Conservation (phyloP, 306 rosid species). For the Albizia julibrissin region DNA sequence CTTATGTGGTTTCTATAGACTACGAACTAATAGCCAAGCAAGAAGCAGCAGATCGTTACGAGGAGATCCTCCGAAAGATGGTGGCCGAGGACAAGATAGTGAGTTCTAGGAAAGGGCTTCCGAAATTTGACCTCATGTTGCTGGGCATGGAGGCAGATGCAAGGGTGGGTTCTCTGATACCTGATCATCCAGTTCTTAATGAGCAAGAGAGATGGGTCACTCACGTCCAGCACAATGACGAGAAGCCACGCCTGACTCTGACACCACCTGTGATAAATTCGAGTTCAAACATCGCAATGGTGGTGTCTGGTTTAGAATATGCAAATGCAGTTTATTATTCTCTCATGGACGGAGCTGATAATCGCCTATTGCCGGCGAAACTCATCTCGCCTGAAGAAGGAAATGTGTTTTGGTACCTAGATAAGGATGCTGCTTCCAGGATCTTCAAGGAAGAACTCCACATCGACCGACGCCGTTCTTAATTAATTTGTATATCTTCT, state of each 20-base stretch:
- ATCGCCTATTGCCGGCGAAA: neutral
- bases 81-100: neutral
- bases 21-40: neutral
- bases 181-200: constrained; percentile 41
- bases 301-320: constrained; percentile 51
- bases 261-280: constrained; percentile 51
- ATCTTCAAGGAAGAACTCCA: constrained; percentile 35
- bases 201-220: neutral
- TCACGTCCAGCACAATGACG: neutral
- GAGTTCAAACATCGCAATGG: constrained; percentile 52
- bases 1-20: neutral
- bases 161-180: constrained; percentile 64
- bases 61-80: neutral
- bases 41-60: neutral
- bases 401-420: constrained; percentile 59
- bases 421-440: constrained; percentile 68
- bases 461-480: neutral
- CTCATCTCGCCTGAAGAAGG: constrained; percentile 42
- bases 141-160: constrained; percentile 74
- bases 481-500: neutral
- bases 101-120: neutral
- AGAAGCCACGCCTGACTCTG: neutral
- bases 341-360: neutral
- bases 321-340: constrained; percentile 50
- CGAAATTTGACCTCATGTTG: constrained; percentile 32